Conservation (phyloP, 1,284 basidiomycete species). For the Leccinum griseonigrum region DNA sequence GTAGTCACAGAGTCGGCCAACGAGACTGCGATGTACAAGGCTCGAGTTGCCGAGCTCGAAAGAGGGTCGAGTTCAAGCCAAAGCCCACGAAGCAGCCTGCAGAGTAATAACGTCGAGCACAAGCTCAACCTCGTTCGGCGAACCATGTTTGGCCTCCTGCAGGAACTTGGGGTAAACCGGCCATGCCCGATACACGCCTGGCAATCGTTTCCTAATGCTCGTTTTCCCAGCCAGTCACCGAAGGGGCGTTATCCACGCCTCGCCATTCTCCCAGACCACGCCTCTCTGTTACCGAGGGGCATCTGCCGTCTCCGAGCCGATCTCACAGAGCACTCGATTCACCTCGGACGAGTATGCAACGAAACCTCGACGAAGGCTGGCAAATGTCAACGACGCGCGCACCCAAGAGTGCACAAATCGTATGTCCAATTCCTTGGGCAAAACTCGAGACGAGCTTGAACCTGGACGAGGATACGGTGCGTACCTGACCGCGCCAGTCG, state of each 20-base stretch:
- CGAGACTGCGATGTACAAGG: constrained; percentile 25
- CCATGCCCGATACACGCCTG: neutral
- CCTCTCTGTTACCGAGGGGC: constrained; percentile 3
- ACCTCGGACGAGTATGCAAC: constrained; percentile 6
- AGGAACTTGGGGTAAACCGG: constrained; percentile 38
- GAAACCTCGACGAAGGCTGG: constrained; percentile 23
- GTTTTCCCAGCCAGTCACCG: constrained; percentile 20
- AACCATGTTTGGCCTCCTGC: constrained; percentile 39
- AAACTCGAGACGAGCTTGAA: constrained; percentile 16
- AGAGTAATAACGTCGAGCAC: constrained; percentile 31
- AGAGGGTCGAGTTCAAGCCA: constrained; percentile 1
- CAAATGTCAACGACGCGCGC: constrained; percentile 26
- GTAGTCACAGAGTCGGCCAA: constrained; percentile 28
- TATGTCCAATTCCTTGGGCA: constrained; percentile 31
- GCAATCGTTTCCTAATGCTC: constrained; percentile 2
- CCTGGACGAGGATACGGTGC: constrained; percentile 29
- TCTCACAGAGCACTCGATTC: neutral
- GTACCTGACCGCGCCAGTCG: constrained; percentile 4
- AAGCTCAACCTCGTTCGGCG: constrained; percentile 39
- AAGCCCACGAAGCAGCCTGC: constrained; percentile 12
- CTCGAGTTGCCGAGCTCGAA: constrained; percentile 35
- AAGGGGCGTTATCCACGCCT: constrained; percentile 13
- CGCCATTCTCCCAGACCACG: constrained; percentile 11
- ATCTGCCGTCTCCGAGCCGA: constrained; percentile 12
- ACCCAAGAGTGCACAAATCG: constrained; percentile 27